phyloP scores from a whole-genome alignment of 805 yeast genomes.

The Torulaspora indica region DNA sequence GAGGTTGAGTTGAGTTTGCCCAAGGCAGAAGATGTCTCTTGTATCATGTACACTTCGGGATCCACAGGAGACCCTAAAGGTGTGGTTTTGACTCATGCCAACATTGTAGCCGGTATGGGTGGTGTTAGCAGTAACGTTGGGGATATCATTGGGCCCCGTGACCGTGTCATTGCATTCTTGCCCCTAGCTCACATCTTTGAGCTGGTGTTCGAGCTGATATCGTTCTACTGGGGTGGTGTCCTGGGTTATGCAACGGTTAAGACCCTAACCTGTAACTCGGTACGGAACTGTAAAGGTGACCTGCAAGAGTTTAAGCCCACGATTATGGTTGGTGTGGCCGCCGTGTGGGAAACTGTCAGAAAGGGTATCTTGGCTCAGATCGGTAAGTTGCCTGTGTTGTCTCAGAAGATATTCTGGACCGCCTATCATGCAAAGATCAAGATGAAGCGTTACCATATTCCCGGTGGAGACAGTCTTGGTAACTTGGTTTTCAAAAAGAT shows the following conservation, averaged over 20 bases:
- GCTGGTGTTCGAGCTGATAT: constrained; percentile 73
- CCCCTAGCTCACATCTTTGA: constrained; percentile 97
- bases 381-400: constrained; percentile 54
- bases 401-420: constrained; percentile 84
- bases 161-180: constrained; percentile 78
- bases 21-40: constrained; percentile 47
- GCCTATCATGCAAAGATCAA: constrained; percentile 72
- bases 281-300: constrained; percentile 84
- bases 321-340: constrained; percentile 96
- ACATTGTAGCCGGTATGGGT: constrained; percentile 77
- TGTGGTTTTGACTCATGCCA: constrained; percentile 58
- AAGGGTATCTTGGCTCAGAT: constrained; percentile 85
- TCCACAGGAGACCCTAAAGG: constrained; percentile 83
- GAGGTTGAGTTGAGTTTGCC: constrained; percentile 43
- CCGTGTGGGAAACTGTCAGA: constrained; percentile 94
- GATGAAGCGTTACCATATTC: constrained; percentile 61
- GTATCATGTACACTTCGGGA: constrained; percentile 70
- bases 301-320: constrained; percentile 84
- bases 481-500: constrained; percentile 75
- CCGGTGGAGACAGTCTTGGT: constrained; percentile 65
- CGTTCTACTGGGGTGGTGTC: constrained; percentile 84
- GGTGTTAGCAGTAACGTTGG: constrained; percentile 69
- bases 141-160: constrained; percentile 49
- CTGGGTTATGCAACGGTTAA: constrained; percentile 90
- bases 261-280: constrained; percentile 78